Evolutionary conservation across 2,329 filamentous ascomycete species (phyloP), one percentile per base, ranked within the genome.

Genomic region (Sporothrix euskadiensis): DNA sequence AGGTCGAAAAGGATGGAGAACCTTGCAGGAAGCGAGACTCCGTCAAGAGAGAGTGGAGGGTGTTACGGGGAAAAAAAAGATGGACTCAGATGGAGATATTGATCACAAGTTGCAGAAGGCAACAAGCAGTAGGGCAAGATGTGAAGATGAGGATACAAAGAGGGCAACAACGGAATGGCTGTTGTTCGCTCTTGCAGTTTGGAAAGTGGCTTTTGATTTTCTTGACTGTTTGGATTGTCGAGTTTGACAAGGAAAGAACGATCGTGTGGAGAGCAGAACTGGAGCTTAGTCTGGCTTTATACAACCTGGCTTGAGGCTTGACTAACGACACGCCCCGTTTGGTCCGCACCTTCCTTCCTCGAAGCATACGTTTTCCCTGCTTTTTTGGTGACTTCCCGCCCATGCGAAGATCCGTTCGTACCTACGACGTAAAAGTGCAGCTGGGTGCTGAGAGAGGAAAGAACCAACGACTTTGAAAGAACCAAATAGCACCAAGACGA

Each of bases 281-380:
- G 73, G 47, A 70, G 71, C 22, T 47, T 66, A 71, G 70, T 70
- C 61, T 56, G 65, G 65, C 72, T 75, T 74, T 73, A 73, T 75
- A 72, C 68, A 59, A n/a, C 52, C 5, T 56, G 49, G n/a, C 52
- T 30, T 44, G 68, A 70, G 49, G 68, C 30, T 56, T 61, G 68
- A 69, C 72, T 72, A 72, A 52, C 63, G 10, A 14, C 71, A 73
- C 72, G 9, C 72, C 72, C 72, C 54, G 2, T 56, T 66, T 47
- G 66, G 63, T 26, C 66, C 69, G 44, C 32, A 41, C 22, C 12
- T 35, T 56, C 22, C 41, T 49, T 57, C 16, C 26, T 68, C 14
- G 65, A 68, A 52, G 44, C 44, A 35, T 16, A 52, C 65, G 65
- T 63, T 56, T 16, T 41, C 8, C 30, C 19, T 59, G 41, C 61